These are phyloP conservation scores for Termitomyces heimii DNA, from an alignment of 768 basidiomycete genomes.

Conservation along the genomic window DNA sequence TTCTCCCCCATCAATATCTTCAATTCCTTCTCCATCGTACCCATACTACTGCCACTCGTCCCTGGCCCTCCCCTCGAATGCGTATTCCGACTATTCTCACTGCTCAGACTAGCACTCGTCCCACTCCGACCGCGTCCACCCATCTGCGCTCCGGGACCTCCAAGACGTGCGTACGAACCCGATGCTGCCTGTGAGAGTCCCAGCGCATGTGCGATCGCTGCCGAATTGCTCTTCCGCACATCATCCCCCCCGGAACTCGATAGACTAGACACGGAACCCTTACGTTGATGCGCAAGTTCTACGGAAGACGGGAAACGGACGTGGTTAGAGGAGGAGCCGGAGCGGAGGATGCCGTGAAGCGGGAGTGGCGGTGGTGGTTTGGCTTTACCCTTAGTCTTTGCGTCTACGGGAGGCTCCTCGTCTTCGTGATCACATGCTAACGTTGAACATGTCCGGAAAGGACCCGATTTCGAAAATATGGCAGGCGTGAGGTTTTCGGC, in stretches of 20 bases:
- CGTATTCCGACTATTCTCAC: conserved; percentile 23
- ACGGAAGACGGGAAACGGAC: conserved; percentile 16
- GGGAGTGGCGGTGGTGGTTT: conserved; percentile 18
- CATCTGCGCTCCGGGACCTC: conserved; percentile 29
- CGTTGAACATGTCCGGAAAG: no score
- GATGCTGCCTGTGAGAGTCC: conserved; percentile 37
- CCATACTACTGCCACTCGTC: conserved; percentile 12
- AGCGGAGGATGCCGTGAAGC: conserved; percentile 18
- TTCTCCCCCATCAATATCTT: conserved; percentile 43
- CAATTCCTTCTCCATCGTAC: conserved; percentile 30
- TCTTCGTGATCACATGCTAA: conserved; percentile 42
- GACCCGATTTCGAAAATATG: no score
- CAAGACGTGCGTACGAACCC: conserved; percentile 29
- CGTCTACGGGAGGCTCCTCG: conserved; percentile 19
- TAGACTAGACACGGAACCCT: conserved; percentile 8
- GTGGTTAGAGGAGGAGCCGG: conserved; percentile 17
- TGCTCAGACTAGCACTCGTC: conserved; percentile 18
- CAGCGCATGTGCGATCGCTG: conserved; percentile 35
- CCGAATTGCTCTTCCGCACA: conserved; percentile 25
- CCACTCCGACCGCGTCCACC: conserved; percentile 17
- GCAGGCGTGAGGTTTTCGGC: not conserved
- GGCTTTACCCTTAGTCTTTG: conserved; percentile 16
- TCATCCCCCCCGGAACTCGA: conserved; percentile 9
- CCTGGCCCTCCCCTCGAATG: conserved; percentile 23
- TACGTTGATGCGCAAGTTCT: conserved; percentile 5